Conservation (phyloP, 352 stramenopile species). For the Globisporangium uncinulatum region DNA sequence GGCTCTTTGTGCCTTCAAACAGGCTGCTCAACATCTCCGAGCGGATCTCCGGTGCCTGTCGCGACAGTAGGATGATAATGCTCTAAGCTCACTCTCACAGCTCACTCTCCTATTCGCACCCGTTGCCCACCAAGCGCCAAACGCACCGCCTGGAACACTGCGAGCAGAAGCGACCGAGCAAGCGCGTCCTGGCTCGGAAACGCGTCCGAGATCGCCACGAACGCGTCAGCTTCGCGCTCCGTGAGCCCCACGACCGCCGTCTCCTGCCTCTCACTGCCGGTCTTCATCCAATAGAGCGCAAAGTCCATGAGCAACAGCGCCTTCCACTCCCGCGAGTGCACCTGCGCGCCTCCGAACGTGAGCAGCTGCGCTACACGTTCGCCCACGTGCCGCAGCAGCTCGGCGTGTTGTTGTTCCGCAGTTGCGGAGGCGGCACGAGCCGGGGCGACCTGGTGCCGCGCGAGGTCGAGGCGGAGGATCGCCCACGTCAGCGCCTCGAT, state of each 20-base stretch:
- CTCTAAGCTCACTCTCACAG: background rate
- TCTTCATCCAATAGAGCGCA: conserved; percentile 52
- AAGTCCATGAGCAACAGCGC: conserved; percentile 70
- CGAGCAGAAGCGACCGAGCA: conserved; percentile 12
- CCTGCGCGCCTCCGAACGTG: conserved; percentile 60
- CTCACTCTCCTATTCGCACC: background rate
- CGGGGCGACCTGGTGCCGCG: background rate
- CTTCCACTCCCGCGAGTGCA: conserved; percentile 73
- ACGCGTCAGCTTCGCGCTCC: background rate
- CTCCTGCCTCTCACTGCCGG: conserved; percentile 3
- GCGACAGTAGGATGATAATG: background rate
- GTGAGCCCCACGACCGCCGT: background rate
- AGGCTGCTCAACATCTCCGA: conserved; percentile 42
- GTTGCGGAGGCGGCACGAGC: background rate
- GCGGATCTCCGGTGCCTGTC: conserved; percentile 44
- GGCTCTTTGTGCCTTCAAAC: conserved; percentile 25
- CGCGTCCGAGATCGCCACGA: background rate
- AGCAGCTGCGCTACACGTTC: conserved; percentile 37
- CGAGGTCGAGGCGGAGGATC: conserved; percentile 14
- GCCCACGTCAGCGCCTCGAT: conserved; percentile 36
- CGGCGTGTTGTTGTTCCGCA: background rate
- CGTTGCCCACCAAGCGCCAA: background rate
- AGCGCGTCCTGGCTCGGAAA: conserved; percentile 5
- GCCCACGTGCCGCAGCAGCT: conserved; percentile 20
- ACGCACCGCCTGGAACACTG: conserved; percentile 16